Conservation (phyloP, 176 grass and related monocot species). For the Carex pumila region DNA sequence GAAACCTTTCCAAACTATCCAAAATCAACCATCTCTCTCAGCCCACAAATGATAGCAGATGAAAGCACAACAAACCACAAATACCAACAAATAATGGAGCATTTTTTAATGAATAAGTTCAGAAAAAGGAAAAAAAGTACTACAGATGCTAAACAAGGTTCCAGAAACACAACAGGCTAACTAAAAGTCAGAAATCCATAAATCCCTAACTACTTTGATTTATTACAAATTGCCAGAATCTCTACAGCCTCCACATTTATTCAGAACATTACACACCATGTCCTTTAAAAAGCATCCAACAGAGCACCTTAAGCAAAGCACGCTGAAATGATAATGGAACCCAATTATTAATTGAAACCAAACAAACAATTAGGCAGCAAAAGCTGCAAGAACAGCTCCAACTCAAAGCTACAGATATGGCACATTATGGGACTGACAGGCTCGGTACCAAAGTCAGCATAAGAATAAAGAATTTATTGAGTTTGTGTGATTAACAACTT, state of each 20-base stretch:
- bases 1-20: too few relatives aligned
- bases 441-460: not conserved
- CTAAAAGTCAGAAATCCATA: conserved; percentile 2
- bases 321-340: not conserved
- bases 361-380: not conserved
- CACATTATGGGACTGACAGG: not conserved
- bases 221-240: conserved; percentile 13
- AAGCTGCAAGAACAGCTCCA: not conserved
- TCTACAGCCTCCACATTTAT: not conserved
- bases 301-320: not conserved
- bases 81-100: not conserved
- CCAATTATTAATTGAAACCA: not conserved
- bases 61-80: too few relatives aligned
- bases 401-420: not conserved
- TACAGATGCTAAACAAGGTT: conserved; percentile 1
- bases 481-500: not conserved
- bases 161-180: conserved; percentile 1
- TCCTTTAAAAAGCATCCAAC: conserved; percentile 9
- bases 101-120: not conserved
- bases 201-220: conserved; percentile 1
- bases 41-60: too few relatives aligned
- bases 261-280: not conserved
- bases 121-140: not conserved
- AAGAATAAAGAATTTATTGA: not conserved
- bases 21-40: too few relatives aligned